Evolutionary conservation across 2,329 filamentous ascomycete species (phyloP).

Genomic region (Cordyceps pruinosa): DNA sequence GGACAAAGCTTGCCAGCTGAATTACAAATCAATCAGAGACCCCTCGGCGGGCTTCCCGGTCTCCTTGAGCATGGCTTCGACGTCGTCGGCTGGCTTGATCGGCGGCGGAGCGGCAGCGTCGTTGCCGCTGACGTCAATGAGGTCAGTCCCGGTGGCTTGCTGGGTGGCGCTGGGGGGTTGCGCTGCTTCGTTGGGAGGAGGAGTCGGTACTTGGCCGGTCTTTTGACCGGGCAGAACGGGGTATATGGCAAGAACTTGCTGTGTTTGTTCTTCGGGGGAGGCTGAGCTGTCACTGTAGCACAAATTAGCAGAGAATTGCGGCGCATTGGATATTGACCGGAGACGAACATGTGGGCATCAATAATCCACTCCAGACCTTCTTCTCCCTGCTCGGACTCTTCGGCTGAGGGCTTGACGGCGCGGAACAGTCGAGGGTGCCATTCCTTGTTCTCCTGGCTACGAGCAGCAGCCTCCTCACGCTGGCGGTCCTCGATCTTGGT

Average conservation of each 20-base stretch:
- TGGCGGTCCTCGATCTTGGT: conserved; percentile 93
- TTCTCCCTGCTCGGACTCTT: conserved; percentile 69
- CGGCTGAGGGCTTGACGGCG: conserved; percentile 61
- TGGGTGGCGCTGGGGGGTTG: conserved; percentile 12
- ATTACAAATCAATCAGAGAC: conserved; percentile 47
- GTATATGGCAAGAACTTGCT: conserved; percentile 82
- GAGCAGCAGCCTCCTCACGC: conserved; percentile 75
- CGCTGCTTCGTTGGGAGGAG: conserved; percentile 44
- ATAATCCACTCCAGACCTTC: conserved; percentile 95
- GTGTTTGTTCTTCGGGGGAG: conserved; percentile 60
- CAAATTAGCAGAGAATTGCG: background rate
- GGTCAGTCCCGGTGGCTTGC: conserved; percentile 24
- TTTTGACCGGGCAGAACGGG: conserved; percentile 77
- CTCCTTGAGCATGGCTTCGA: conserved; percentile 36
- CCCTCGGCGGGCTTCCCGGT: conserved; percentile 43
- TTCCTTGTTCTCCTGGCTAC: conserved; percentile 70
- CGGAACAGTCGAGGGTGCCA: conserved; percentile 89
- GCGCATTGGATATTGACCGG: too few relatives aligned
- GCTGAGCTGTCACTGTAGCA: conserved; percentile 28
- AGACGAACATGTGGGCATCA: conserved; percentile 70
- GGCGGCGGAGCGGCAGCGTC: conserved; percentile 7
- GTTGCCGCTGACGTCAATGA: conserved; percentile 52
- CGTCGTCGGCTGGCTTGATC: conserved; percentile 26
- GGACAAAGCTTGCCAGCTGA: background rate
- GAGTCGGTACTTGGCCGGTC: conserved; percentile 39